A percentile compares a stretch with the other conserved stretches of the same genome.
Conservation (phyloP, 495 filamentous ascomycete species). For the Chaetomidium leptoderma region DNA sequence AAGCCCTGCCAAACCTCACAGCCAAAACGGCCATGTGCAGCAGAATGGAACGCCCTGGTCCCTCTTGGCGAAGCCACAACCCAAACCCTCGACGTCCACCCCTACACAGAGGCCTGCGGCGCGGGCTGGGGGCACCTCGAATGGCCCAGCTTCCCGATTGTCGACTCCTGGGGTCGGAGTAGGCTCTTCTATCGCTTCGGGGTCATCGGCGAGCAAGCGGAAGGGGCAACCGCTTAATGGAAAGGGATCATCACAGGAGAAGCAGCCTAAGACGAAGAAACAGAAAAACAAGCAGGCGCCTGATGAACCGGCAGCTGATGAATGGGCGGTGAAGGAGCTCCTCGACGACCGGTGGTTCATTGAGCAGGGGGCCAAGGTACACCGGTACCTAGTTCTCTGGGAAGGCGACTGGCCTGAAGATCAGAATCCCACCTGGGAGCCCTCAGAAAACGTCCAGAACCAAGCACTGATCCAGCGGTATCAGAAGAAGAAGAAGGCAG, state of each 20-base stretch:
- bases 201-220: background rate
- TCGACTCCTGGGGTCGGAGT: background rate
- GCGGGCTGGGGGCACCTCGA: too few species aligned
- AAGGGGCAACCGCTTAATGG: background rate
- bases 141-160: background rate
- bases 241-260: background rate
- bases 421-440: conserved; percentile 49
- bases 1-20: background rate
- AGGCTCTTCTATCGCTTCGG: background rate
- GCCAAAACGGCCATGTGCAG: background rate
- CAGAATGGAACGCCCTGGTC: background rate
- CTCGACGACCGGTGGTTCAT: conserved; percentile 32
- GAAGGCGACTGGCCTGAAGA: conserved; percentile 45
- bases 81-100: background rate
- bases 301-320: conserved; percentile 10
- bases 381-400: conserved; percentile 45
- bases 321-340: conserved; percentile 39
- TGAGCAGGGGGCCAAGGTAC: conserved; percentile 23
- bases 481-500: conserved; percentile 27
- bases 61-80: background rate
- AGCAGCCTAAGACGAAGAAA: conserved; percentile 10
- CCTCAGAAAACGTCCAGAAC: conserved; percentile 37
- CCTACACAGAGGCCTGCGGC: background rate
- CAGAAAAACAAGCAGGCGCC: conserved; percentile 9
- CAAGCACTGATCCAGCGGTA: conserved; percentile 31